Evolutionary conservation across 805 yeast species (phyloP).

Genomic region (Wickerhamiella kurtzmanii): DNA sequence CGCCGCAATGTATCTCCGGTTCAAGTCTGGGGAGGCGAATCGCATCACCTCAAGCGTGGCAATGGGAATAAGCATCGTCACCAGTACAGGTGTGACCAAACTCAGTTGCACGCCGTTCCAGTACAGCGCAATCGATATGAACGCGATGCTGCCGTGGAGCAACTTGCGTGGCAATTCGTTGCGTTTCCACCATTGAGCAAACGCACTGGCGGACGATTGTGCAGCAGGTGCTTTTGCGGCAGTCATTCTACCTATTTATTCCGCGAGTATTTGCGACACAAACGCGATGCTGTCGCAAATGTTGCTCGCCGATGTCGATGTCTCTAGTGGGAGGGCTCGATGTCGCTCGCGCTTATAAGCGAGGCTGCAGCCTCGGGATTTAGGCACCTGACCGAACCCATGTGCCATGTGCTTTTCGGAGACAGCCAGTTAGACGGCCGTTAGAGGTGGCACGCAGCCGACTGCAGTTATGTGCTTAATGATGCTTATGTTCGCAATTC

Average conservation of each 20-base stretch:
- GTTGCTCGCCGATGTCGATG: background rate
- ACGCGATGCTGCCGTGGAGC: slow-evolving; percentile 81
- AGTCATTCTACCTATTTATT: background rate
- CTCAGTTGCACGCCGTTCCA: slow-evolving; percentile 42
- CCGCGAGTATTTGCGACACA: background rate
- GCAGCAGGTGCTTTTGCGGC: background rate
- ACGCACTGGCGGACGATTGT: background rate
- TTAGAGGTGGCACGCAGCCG: too few species aligned
- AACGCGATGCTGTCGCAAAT: background rate
- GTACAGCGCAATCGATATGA: slow-evolving; percentile 62
- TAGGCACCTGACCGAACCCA: too few species aligned
- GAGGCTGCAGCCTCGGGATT: too few species aligned
- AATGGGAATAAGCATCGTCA: slow-evolving; percentile 41
- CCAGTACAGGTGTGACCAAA: slow-evolving; percentile 48
- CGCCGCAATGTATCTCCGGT: slow-evolving; percentile 46
- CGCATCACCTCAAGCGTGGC: slow-evolving; percentile 56
- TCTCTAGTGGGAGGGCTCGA: too few species aligned
- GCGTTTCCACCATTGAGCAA: slow-evolving; percentile 37
- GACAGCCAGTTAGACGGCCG: too few species aligned
- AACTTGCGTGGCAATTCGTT: slow-evolving; percentile 84
- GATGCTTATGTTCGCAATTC: background rate
- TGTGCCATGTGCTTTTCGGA: too few species aligned
- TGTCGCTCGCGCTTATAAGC: too few species aligned
- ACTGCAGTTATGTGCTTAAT: too few species aligned
- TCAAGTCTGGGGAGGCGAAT: slow-evolving; percentile 46